Conservation (phyloP, 1,284 basidiomycete species). For the Mycena citricolor region DNA sequence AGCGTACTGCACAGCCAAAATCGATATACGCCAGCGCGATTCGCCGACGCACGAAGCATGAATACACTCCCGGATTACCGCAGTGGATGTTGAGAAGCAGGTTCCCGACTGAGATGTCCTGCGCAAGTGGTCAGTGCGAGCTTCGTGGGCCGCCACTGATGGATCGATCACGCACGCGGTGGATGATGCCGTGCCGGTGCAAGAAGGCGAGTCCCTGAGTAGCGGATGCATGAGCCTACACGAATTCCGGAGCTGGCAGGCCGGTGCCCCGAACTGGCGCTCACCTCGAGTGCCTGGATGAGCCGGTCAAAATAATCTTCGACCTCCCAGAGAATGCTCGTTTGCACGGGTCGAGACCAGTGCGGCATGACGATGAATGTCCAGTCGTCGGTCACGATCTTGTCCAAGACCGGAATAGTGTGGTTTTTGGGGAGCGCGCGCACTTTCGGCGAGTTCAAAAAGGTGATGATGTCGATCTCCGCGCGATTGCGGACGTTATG, state of each 20-base stretch:
- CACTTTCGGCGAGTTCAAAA: slow-evolving; percentile 15
- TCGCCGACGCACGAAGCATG: slow-evolving; percentile 10
- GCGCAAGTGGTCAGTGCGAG: slow-evolving; percentile 2
- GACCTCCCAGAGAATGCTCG: slow-evolving; percentile 22
- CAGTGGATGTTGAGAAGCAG: slow-evolving; percentile 21
- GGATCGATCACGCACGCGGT: slow-evolving; percentile 18
- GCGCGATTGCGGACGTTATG: slow-evolving; percentile 11
- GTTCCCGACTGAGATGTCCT: slow-evolving; percentile 21
- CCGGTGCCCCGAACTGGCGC: not conserved
- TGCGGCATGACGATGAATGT: slow-evolving; percentile 22
- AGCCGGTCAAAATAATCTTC: slow-evolving; percentile 21
- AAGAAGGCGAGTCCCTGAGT: slow-evolving; percentile 18
- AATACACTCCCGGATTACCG: slow-evolving; percentile 15
- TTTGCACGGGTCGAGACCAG: slow-evolving; percentile 18
- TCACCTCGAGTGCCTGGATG: slow-evolving; percentile 17
- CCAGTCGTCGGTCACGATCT: slow-evolving; percentile 19
- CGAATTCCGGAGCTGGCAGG: not conserved
- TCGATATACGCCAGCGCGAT: slow-evolving; percentile 21
- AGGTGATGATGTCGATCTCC: slow-evolving; percentile 19
- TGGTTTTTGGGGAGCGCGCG: slow-evolving; percentile 20
- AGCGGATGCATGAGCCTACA: no score
- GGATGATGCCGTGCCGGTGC: slow-evolving; percentile 21
- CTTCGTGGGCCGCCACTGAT: no score
- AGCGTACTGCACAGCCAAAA: slow-evolving; percentile 18
- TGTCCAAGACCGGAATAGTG: slow-evolving; percentile 22